Percentiles rank a stretch among this genome's conserved stretches.
Evolutionary conservation across 345 rosid genomes (phyloP).

Genomic region (Hibiscus trionum): DNA sequence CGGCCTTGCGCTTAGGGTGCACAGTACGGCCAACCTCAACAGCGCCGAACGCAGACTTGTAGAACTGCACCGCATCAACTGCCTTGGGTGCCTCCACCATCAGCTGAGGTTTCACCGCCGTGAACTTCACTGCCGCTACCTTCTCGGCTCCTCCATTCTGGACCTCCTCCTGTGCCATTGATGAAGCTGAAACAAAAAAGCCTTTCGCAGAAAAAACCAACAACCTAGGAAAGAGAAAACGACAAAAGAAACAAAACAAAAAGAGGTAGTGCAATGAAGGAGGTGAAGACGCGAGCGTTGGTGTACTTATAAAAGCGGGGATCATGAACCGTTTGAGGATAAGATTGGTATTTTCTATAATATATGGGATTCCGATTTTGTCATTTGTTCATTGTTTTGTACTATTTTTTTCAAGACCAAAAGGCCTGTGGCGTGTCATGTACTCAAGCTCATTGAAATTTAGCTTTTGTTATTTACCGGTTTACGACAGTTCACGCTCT

Average conservation of each 20-base stretch:
- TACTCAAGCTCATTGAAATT: background rate
- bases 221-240: slow-evolving; percentile 31
- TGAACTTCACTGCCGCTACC: slow-evolving; percentile 39
- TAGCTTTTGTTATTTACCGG: no score
- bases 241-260: background rate
- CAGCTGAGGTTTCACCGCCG: slow-evolving; percentile 60
- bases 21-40: slow-evolving; percentile 51
- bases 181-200: background rate
- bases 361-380: background rate
- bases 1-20: slow-evolving; percentile 84
- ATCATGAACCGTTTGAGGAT: slow-evolving; percentile 45
- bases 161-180: slow-evolving; percentile 51
- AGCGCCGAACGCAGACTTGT: slow-evolving; percentile 77
- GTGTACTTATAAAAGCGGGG: slow-evolving; percentile 47
- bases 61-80: slow-evolving; percentile 66
- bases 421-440: slow-evolving; percentile 8
- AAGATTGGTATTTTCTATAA: slow-evolving; percentile 18
- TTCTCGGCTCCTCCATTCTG: slow-evolving; percentile 49
- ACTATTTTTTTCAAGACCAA: slow-evolving; percentile 18
- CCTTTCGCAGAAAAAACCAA: background rate
- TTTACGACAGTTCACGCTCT: background rate
- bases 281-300: background rate
- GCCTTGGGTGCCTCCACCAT: slow-evolving; percentile 78
- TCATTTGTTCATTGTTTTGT: background rate
- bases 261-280: slow-evolving; percentile 11